These are phyloP conservation scores for Penicillium sp. DNA, from an alignment of 2,329 filamentous ascomycete genomes.

Conservation along the genomic window DNA sequence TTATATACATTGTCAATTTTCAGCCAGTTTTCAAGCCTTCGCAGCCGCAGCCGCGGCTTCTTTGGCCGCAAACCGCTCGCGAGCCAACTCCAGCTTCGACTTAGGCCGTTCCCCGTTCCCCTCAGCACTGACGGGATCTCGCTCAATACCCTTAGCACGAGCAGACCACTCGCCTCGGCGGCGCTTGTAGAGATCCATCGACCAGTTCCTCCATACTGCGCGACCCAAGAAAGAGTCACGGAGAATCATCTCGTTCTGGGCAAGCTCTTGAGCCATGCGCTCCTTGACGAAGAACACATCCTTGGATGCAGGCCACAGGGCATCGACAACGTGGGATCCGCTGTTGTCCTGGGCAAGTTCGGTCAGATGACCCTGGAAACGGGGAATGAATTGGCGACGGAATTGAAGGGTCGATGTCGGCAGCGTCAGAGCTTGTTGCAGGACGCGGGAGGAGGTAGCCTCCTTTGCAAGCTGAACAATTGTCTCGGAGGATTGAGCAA, in stretches of 20 bases:
- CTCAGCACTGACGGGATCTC: conserved; percentile 22
- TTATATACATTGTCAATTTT: background rate
- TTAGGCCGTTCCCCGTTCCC: conserved; percentile 42
- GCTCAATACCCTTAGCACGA: conserved; percentile 57
- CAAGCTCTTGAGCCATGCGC: conserved; percentile 65
- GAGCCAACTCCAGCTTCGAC: conserved; percentile 59
- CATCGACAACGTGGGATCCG: conserved; percentile 69
- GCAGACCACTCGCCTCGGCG: conserved; percentile 65
- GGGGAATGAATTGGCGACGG: conserved; percentile 64
- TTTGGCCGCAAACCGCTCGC: conserved; percentile 57
- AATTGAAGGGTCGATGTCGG: conserved; percentile 57
- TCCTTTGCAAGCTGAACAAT: conserved; percentile 68
- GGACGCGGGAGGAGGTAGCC: conserved; percentile 59
- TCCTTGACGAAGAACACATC: conserved; percentile 69
- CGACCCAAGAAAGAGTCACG: conserved; percentile 67
- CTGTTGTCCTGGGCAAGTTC: conserved; percentile 62
- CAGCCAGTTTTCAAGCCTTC: conserved; percentile 8
- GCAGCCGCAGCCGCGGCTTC: conserved; percentile 25
- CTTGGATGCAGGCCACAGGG: conserved; percentile 64
- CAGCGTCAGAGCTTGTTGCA: conserved; percentile 64
- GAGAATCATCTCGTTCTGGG: conserved; percentile 59
- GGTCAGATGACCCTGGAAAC: conserved; percentile 63
- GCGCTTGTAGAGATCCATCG: conserved; percentile 70
- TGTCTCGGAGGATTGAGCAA: conserved; percentile 58
- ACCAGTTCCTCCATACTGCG: conserved; percentile 74